Conservation (phyloP, 768 basidiomycete genomes). For the Lyophyllum decastes region DNA sequence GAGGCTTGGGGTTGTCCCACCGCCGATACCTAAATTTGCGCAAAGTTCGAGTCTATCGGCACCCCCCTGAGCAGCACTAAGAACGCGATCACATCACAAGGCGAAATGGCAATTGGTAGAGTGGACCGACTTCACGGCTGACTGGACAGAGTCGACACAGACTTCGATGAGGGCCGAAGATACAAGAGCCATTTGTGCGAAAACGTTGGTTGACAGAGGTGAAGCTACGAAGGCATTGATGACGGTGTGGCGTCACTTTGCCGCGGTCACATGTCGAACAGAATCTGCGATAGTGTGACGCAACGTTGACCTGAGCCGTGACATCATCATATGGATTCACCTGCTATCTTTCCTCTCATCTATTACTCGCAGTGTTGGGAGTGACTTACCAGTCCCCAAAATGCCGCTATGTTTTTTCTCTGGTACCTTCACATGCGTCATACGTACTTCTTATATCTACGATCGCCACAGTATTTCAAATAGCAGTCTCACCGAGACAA, state of each 20-base stretch:
- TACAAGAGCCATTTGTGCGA: slow-evolving; percentile 9
- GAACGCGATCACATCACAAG: slow-evolving; percentile 9
- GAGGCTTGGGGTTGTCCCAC: slow-evolving; percentile 82
- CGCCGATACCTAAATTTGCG: slow-evolving; percentile 67
- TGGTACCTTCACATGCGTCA: too few species aligned
- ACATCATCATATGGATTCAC: too few species aligned
- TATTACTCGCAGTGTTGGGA: too few species aligned
- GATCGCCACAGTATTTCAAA: too few species aligned
- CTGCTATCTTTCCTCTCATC: too few species aligned
- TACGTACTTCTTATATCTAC: too few species aligned
- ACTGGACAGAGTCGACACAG: slow-evolving; percentile 77
- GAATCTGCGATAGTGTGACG: too few species aligned
- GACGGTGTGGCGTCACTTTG: neutral
- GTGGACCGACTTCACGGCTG: slow-evolving; percentile 57
- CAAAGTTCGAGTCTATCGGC: slow-evolving; percentile 81
- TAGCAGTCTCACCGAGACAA: too few species aligned
- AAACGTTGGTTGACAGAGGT: neutral
- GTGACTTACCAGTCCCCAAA: too few species aligned
- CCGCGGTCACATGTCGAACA: neutral
- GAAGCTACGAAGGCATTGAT: too few species aligned
- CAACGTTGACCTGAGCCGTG: too few species aligned
- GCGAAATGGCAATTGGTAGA: neutral
- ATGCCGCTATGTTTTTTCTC: too few species aligned
- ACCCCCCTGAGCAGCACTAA: slow-evolving; percentile 69
- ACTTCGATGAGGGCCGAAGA: slow-evolving; percentile 51